Evolutionary conservation across 148 eudicot genomes (phyloP).

Genomic region (Nepenthes mirabilis): DNA sequence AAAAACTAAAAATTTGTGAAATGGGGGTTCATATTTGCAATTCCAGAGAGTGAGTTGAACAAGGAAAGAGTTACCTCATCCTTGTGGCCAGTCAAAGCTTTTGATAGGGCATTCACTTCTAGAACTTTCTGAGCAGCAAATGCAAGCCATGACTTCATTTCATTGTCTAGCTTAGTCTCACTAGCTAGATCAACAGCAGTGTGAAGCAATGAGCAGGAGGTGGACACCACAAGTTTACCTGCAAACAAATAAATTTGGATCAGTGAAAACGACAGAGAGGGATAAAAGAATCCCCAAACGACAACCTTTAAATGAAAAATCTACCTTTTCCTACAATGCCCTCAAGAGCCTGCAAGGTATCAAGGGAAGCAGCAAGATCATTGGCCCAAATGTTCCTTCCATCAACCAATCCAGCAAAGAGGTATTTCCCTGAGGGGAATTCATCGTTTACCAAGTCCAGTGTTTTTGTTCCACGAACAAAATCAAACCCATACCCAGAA

Average conservation of each 20-base stretch:
- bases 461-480: constrained; percentile 53
- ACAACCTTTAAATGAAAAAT: not conserved
- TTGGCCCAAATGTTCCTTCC: constrained; percentile 76
- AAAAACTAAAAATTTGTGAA: too few species aligned
- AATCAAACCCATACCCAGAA: constrained; percentile 59
- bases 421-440: constrained; percentile 53
- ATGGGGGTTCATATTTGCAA: too few species aligned
- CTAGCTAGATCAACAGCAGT: constrained; percentile 55
- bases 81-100: constrained; percentile 43
- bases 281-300: constrained; percentile 5
- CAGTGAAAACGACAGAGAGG: constrained; percentile 32
- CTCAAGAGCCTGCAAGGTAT: constrained; percentile 43
- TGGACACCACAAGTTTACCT: constrained; percentile 64
- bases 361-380: constrained; percentile 52
- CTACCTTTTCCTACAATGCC: constrained; percentile 65
- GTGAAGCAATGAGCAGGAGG: constrained; percentile 77
- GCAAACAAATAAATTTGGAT: constrained; percentile 8
- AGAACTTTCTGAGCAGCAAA: constrained; percentile 72
- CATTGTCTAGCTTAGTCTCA: constrained; percentile 58
- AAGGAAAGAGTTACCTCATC: constrained; percentile 35
- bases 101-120: constrained; percentile 64
- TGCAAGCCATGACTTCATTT: constrained; percentile 73
- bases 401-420: constrained; percentile 67
- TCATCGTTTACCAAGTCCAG: constrained; percentile 43
- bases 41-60: not conserved